phyloP scores from a whole-genome alignment of 108 stramenopile genomes.

The Stephanodiscus triporus region DNA sequence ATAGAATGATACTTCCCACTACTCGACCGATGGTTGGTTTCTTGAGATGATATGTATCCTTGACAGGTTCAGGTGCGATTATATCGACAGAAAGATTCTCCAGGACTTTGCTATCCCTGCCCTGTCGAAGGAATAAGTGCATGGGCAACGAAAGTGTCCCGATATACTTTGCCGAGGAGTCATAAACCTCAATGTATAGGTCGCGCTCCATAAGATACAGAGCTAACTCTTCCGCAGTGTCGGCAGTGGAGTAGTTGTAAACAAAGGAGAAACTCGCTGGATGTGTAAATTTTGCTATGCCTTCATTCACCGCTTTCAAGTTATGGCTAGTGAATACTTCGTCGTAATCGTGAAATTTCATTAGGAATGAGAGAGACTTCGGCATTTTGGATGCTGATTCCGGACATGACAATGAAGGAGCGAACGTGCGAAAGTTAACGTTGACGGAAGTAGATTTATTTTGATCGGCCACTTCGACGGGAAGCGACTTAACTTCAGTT shows the following conservation, averaged over 20 bases:
- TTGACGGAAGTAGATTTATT: slow-evolving; percentile 21
- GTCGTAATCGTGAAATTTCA: slow-evolving; percentile 13
- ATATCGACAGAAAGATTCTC: slow-evolving; percentile 35
- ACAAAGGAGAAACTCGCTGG: slow-evolving; percentile 12
- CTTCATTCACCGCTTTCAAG: not conserved
- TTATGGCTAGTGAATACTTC: slow-evolving; percentile 5
- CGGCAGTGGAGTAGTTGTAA: slow-evolving; percentile 11
- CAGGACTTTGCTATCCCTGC: slow-evolving; percentile 11
- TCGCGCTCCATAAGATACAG: slow-evolving; percentile 14
- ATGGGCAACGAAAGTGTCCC: slow-evolving; percentile 27
- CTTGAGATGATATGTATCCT: not conserved
- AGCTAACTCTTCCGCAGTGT: not conserved
- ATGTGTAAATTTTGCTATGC: not conserved
- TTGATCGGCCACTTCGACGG: slow-evolving; percentile 18
- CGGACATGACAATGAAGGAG: not conserved
- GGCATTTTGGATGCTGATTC: not conserved
- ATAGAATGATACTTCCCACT: not conserved
- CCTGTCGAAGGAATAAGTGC: slow-evolving; percentile 31
- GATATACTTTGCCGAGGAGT: slow-evolving; percentile 11
- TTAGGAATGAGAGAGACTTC: slow-evolving; percentile 5
- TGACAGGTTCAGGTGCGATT: not conserved
- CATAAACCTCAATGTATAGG: slow-evolving; percentile 27
- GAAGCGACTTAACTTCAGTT: not conserved
- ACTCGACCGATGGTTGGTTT: not conserved
- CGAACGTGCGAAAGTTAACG: slow-evolving; percentile 8